Evolutionary conservation across 495 filamentous ascomycete species (phyloP).

Genomic region (Friedmanniomyces endolithicus): DNA sequence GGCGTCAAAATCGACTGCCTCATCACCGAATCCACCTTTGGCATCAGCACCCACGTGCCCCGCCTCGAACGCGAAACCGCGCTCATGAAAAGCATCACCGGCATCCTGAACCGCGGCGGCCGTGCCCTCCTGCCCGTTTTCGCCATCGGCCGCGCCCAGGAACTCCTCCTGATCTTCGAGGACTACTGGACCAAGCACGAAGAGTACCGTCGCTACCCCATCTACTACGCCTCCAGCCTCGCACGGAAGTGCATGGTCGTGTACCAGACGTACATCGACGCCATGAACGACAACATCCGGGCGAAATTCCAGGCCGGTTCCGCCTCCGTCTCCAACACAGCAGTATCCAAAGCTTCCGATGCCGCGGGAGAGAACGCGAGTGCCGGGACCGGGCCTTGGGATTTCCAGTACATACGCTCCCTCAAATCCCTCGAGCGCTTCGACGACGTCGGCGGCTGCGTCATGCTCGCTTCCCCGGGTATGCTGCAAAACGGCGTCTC

Average conservation of each 20-base stretch:
- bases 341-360: conserved; percentile 14
- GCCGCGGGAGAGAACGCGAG: conserved; percentile 63
- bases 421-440: conserved; percentile 88
- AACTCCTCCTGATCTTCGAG: conserved; percentile 85
- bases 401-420: conserved; percentile 81
- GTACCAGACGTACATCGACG: conserved; percentile 91
- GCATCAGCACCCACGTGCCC: conserved; percentile 81
- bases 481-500: conserved; percentile 96
- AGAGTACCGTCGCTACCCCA: conserved; percentile 78
- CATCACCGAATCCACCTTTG: conserved; percentile 95
- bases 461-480: conserved; percentile 93
- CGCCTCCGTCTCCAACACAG: neutral
- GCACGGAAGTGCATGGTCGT: conserved; percentile 96
- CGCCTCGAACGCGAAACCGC: conserved; percentile 79
- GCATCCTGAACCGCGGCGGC: conserved; percentile 78
- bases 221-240: conserved; percentile 91
- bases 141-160: conserved; percentile 84
- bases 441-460: conserved; percentile 88
- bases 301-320: conserved; percentile 45
- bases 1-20: conserved; percentile 84
- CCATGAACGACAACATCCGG: conserved; percentile 99
- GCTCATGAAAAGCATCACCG: conserved; percentile 87
- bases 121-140: conserved; percentile 92
- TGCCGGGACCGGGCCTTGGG: conserved; percentile 70
- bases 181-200: conserved; percentile 87